Percentiles rank a stretch among this genome's conserved stretches.
phyloP scores from a whole-genome alignment of 768 basidiomycete species.

The Suillus alpinus region DNA sequence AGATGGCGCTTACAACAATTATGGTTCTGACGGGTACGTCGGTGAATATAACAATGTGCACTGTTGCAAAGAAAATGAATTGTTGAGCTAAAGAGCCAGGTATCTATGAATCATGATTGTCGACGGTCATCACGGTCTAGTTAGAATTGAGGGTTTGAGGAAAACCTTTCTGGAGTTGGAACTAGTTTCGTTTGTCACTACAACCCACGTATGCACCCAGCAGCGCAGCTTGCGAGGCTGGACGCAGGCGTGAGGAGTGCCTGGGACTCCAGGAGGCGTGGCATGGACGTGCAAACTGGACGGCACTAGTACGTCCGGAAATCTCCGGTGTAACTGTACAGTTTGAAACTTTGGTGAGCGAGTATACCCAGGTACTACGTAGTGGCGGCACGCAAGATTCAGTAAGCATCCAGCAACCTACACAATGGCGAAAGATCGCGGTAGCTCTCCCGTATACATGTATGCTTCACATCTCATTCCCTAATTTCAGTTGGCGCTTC shows the following conservation, averaged over 20 bases:
- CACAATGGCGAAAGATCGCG: constrained; percentile 2
- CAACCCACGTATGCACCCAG: background rate
- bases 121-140: background rate
- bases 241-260: background rate
- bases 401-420: background rate
- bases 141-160: background rate
- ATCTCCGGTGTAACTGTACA: background rate
- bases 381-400: background rate
- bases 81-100: background rate
- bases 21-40: background rate
- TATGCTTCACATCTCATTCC: background rate
- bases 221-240: background rate
- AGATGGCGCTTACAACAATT: background rate
- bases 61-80: background rate
- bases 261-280: background rate
- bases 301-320: background rate
- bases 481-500: constrained; percentile 50
- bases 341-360: constrained; percentile 2
- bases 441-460: background rate
- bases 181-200: background rate
- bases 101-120: background rate
- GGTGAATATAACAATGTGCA: background rate
- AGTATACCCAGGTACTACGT: background rate
- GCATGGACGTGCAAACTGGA: background rate
- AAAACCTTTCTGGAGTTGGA: background rate